Evolutionary conservation across 768 basidiomycete species (phyloP), one percentile per base, ranked within the genome.

Genomic region (Psilocybe subaeruginosa): DNA sequence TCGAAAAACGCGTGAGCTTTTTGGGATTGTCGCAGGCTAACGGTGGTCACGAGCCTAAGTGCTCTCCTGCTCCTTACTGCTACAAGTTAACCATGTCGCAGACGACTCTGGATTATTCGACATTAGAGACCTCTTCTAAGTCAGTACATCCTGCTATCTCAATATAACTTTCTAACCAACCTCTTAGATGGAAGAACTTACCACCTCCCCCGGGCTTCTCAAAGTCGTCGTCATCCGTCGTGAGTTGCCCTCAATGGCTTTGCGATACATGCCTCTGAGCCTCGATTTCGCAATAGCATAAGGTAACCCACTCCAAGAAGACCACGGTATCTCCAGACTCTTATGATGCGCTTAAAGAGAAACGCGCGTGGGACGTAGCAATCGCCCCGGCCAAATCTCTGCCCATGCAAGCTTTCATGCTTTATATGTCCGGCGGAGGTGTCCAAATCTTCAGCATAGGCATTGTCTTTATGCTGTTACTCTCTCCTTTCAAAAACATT

Each of bases 401-500:
- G 29, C 95, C 95, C 3, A 97, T 97, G 96, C 95, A 98, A 70
- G 94, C 90, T 4, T 91, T 98, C 78, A 98, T 98, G 96, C 82
- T 98, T 35, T 98, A 98, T 84, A 97, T 98, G 92, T 96, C 95
- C 19, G 96, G 96, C 37, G 90, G 93, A 11, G 93, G 94, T 53
- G 91, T 98, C 12, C 96, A 98, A 75, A 90, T 98, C 46, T 97
- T 98, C 74, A 96, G 94, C 76, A 93, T 98, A 80, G 95, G 96
- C 35, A 96, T 95, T 73, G 91, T 98, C 19, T 90, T 94, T 70
- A 95, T 96, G 93, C 82, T 98, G 11, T 83, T 98, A 60, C 78
- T 93, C 60, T 83, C 86, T 8, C 96, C 96, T 0, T 88, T 97
- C 76, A 93, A 90, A 74, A 95, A 93, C 57, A 72, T 95, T 11